Conservation (phyloP, 1,139 yeast genomes). For the Yamadazyma aaseri region DNA sequence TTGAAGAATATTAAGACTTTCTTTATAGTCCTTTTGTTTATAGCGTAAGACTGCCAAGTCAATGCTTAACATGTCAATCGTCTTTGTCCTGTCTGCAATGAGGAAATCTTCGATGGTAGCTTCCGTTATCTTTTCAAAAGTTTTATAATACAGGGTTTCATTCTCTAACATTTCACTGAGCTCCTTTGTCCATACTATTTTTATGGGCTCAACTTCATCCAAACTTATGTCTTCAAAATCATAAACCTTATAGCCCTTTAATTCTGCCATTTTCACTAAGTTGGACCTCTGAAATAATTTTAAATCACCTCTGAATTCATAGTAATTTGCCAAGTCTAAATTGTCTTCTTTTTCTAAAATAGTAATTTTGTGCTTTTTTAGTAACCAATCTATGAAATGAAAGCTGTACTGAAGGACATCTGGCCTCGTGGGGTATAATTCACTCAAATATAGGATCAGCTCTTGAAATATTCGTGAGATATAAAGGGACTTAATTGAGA, state of each 20-base stretch:
- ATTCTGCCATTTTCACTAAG: constrained; percentile 35
- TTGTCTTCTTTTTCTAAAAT: constrained; percentile 8
- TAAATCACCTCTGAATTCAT: constrained; percentile 49
- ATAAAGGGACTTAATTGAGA: constrained; percentile 33
- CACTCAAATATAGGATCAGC: constrained; percentile 37
- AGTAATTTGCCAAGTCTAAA: constrained; percentile 27
- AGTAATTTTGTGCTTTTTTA: constrained; percentile 16
- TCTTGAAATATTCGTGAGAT: constrained; percentile 34
- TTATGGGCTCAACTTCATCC: constrained; percentile 1
- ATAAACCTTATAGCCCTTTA: constrained; percentile 33
- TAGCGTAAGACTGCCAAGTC: constrained; percentile 76
- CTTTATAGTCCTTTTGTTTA: constrained; percentile 54
- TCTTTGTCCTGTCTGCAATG: constrained; percentile 51
- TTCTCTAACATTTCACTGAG: constrained; percentile 15
- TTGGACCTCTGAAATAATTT: constrained; percentile 44
- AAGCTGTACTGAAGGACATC: constrained; percentile 29
- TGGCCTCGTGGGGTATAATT: constrained; percentile 24
- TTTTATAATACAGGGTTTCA: constrained; percentile 20
- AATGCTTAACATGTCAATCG: constrained; percentile 73
- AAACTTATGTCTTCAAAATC: constrained; percentile 20
- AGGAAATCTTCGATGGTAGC: constrained; percentile 46
- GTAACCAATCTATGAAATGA: constrained; percentile 27
- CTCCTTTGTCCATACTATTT: constrained; percentile 1
- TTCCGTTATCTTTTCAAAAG: constrained; percentile 41
- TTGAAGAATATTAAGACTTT: constrained; percentile 62